phyloP scores from a whole-genome alignment of 441 rosid species.

The Erodium trifolium region DNA sequence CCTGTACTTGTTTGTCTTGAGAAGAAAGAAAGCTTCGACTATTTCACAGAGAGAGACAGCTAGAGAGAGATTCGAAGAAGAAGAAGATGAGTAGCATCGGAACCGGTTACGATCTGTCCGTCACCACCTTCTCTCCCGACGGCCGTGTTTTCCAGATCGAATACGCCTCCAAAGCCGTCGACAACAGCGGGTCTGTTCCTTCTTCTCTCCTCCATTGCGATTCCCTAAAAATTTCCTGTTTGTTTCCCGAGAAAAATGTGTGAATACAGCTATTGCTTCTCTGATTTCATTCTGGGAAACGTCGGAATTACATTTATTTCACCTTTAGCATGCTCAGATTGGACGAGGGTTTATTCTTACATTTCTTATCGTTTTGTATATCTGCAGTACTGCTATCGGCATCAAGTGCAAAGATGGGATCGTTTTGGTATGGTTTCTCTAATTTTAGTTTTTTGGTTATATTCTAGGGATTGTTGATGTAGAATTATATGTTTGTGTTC shows the following conservation, averaged over 20 bases:
- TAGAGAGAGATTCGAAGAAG: background rate
- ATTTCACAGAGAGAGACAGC: background rate
- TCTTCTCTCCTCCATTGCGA: background rate
- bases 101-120: slow-evolving; percentile 94
- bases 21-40: background rate
- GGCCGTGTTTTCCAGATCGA: slow-evolving; percentile 99
- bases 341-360: too few species aligned
- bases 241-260: background rate
- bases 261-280: background rate
- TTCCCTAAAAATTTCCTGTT: background rate
- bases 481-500: background rate
- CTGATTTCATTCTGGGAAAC: too few species aligned
- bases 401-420: slow-evolving; percentile 96
- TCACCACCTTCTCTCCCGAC: slow-evolving; percentile 95
- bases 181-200: slow-evolving; percentile 74
- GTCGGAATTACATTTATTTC: background rate
- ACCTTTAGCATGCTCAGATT: background rate
- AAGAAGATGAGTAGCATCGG: slow-evolving; percentile 85
- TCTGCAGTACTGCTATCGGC: slow-evolving; percentile 78
- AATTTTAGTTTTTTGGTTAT: background rate
- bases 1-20: background rate
- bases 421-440: slow-evolving; percentile 48
- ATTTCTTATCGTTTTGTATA: background rate
- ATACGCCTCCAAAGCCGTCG: slow-evolving; percentile 97
- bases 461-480: background rate